Base-by-base conservation (phyloP, 495 filamentous ascomycete genomes). In the Xanthoparmelia taractica region DNA sequence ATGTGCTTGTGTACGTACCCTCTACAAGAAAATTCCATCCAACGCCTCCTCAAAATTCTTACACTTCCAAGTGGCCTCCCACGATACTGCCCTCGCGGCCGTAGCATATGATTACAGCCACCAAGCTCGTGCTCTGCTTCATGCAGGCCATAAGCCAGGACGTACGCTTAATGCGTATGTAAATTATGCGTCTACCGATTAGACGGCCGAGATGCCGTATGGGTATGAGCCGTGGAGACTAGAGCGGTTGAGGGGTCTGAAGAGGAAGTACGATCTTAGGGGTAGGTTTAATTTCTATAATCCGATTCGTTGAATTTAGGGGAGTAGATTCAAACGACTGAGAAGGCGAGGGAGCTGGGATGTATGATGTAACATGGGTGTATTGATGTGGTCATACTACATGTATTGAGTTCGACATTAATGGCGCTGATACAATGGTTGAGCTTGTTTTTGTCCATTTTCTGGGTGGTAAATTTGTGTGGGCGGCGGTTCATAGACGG, bases 181-280 rank as follows among this genome's bases (percentile, higher is more conserved):
- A 17, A 82, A 83, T 63, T 82, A 83, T 67, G 79, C 78, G 8
- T 58, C 65, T 20, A 77, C 75, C 2, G 79, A 84, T 8, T 80
- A 84, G 69, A 63, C 59, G 3, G 58, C 70, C 4, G 66, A 76
- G 60, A 65, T 68, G 0, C 56, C 77, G 59, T 83, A 83, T 68
- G 79, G 80, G 29, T 79, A 75, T 71, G 79, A 80, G 33, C 38
- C 66, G n/a, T 79, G 76, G 78, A 68, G 79, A 34, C 62, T 76
- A 45, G 68, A 71, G 58, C 73, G 67, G 59, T 64, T 81, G 65
- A 72, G 63, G 59, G 62, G 62, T 18, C 62, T 79, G 25, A 80
- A 79, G 68, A 61, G 58, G 38, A 61, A 66, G 63, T 80, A 73
- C 56, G 79, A 81, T 66, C 79, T 76, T 2, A 45, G 70, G 10